Conservation (phyloP, 768 basidiomycete genomes). For the Lentinula detonsa region DNA sequence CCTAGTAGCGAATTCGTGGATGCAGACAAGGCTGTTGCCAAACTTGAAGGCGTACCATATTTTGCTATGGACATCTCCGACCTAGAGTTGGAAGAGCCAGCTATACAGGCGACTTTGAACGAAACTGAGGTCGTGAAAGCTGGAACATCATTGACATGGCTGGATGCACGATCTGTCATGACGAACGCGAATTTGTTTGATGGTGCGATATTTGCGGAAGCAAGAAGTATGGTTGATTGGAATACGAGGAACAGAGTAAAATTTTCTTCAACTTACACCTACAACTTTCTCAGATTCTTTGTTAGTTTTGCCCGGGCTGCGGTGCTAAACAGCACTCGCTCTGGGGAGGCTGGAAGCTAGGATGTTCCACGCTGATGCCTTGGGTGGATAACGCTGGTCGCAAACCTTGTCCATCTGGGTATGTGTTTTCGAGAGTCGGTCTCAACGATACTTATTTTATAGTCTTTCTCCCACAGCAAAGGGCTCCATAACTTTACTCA, state of each 20-base stretch:
- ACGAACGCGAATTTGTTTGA: slow-evolving; percentile 53
- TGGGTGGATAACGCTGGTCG: slow-evolving; percentile 61
- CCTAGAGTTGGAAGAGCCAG: slow-evolving; percentile 30
- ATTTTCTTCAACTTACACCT: not conserved
- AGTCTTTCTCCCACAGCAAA: slow-evolving; percentile 35
- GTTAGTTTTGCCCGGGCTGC: slow-evolving; percentile 85
- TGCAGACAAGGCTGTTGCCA: slow-evolving; percentile 45
- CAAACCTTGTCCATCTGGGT: slow-evolving; percentile 72
- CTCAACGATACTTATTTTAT: not conserved
- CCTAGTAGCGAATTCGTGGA: slow-evolving; percentile 62
- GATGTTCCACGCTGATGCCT: slow-evolving; percentile 69
- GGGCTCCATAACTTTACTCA: slow-evolving; percentile 86
- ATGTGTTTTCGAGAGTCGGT: slow-evolving; percentile 17
- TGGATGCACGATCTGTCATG: slow-evolving; percentile 58
- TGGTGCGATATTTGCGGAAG: slow-evolving; percentile 72
- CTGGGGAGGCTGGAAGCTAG: slow-evolving; percentile 96
- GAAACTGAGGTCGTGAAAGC: slow-evolving; percentile 26
- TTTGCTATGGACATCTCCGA: slow-evolving; percentile 76
- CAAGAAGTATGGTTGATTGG: slow-evolving; percentile 87
- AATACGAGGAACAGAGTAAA: slow-evolving; percentile 80
- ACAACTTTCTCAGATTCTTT: not conserved
- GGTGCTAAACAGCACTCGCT: slow-evolving; percentile 75
- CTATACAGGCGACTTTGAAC: slow-evolving; percentile 37
- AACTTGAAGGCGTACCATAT: slow-evolving; percentile 76
- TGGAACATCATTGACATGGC: slow-evolving; percentile 45